Evolutionary conservation across 345 rosid genomes (phyloP).

Genomic region (Alliaria petiolata): DNA sequence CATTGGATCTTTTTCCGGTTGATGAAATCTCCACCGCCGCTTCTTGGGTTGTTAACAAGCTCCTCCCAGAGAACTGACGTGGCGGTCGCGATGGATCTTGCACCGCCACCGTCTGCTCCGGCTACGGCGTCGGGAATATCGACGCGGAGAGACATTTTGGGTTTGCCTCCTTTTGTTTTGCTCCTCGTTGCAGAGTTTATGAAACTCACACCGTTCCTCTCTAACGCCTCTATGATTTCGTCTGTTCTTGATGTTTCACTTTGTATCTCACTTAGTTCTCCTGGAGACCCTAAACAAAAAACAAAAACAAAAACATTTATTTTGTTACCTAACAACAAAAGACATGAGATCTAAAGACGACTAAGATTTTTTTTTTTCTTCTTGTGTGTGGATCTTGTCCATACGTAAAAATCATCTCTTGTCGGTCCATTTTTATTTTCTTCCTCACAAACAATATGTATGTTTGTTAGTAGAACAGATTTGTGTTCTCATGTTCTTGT

Average conservation of each 20-base stretch:
- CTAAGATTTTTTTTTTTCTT: not conserved
- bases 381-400: not conserved
- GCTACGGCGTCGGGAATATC: conserved; percentile 62
- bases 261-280: conserved; percentile 36
- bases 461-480: not conserved
- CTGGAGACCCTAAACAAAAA: conserved; percentile 42
- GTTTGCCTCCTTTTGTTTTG: conserved; percentile 74
- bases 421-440: conserved; percentile 29
- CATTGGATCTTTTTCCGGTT: conserved; percentile 71
- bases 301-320: not conserved
- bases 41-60: conserved; percentile 64
- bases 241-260: conserved; percentile 49
- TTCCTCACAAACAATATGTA: conserved; percentile 1
- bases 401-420: conserved; percentile 1
- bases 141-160: conserved; percentile 68
- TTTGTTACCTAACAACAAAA: not conserved
- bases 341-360: not conserved
- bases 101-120: conserved; percentile 39
- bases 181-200: conserved; percentile 56
- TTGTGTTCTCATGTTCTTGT: conserved; percentile 21
- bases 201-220: conserved; percentile 72
- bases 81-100: conserved; percentile 59
- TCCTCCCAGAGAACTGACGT: conserved; percentile 85
- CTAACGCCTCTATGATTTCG: conserved; percentile 65
- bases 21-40: conserved; percentile 51